phyloP scores from a whole-genome alignment of 1,284 basidiomycete genomes.

The Phylloporus sp. region DNA sequence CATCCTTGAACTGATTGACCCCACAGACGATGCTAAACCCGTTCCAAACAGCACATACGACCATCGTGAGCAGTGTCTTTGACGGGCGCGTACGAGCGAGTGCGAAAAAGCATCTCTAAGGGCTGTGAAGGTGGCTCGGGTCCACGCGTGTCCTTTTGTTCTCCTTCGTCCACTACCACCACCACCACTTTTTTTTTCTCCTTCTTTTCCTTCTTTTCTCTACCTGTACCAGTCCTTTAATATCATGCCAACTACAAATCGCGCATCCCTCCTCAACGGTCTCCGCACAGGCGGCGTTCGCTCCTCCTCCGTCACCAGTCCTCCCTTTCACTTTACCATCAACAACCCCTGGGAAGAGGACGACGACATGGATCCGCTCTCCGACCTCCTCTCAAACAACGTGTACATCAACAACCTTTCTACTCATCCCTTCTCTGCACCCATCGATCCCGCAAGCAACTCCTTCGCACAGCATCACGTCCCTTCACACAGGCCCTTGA shows the following conservation, averaged over 20 bases:
- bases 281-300: slow-evolving; percentile 87
- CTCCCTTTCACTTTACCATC: slow-evolving; percentile 42
- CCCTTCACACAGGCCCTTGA: slow-evolving; percentile 45
- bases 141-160: slow-evolving; percentile 22
- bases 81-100: slow-evolving; percentile 83
- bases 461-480: slow-evolving; percentile 65
- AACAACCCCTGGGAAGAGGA: slow-evolving; percentile 49
- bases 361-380: slow-evolving; percentile 63
- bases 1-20: too few species aligned
- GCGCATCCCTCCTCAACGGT: slow-evolving; percentile 81
- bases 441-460: slow-evolving; percentile 1
- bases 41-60: slow-evolving; percentile 88
- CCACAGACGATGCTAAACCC: slow-evolving; percentile 91
- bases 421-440: slow-evolving; percentile 43
- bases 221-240: slow-evolving; percentile 41
- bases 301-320: slow-evolving; percentile 57
- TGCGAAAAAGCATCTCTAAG: slow-evolving; percentile 79
- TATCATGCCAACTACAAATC: slow-evolving; percentile 61
- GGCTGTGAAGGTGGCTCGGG: slow-evolving; percentile 27
- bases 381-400: slow-evolving; percentile 44
- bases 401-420: slow-evolving; percentile 44
- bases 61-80: slow-evolving; percentile 80
- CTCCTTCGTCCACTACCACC: background rate
- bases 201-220: slow-evolving; percentile 19
- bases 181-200: background rate